These are phyloP conservation scores for Polyrhizophydium stewartii DNA, from an alignment of 371 early-diverging fungal species.

Conservation along the genomic window DNA sequence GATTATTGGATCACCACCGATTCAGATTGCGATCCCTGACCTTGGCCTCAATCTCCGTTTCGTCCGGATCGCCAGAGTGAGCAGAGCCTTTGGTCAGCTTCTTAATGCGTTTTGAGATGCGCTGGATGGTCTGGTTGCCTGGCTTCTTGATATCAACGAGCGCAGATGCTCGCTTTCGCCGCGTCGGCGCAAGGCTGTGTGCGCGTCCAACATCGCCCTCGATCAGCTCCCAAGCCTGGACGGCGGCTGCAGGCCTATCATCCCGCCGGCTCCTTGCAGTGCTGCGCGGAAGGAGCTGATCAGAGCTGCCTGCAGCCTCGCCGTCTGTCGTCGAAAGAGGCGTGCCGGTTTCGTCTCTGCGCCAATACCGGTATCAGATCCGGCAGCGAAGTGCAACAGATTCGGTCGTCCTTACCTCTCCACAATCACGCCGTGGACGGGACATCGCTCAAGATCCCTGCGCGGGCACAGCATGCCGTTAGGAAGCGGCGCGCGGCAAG, in stretches of 20 bases:
- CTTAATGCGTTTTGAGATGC: background rate
- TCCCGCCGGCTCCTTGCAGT: background rate
- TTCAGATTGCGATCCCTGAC: background rate
- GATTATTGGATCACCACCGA: background rate
- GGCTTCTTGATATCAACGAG: background rate
- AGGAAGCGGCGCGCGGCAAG: too few species aligned
- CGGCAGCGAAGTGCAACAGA: too few species aligned
- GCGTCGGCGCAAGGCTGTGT: background rate
- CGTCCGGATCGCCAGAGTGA: background rate
- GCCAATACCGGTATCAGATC: too few species aligned
- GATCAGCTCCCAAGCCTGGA: conserved; percentile 1
- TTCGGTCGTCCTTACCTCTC: too few species aligned
- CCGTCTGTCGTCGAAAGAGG: too few species aligned
- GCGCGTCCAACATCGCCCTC: background rate
- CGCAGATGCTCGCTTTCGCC: background rate
- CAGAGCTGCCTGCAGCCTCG: too few species aligned
- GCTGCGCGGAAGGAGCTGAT: background rate
- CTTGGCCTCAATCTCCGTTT: background rate
- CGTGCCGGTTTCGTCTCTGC: background rate
- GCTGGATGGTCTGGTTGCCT: background rate
- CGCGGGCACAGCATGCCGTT: too few species aligned
- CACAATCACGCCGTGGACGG: too few species aligned
- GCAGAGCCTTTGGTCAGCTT: background rate
- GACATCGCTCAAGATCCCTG: too few species aligned
- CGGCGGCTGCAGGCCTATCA: background rate